Conservation (phyloP, 306 rosid species). For the Trifolium subterraneum region DNA sequence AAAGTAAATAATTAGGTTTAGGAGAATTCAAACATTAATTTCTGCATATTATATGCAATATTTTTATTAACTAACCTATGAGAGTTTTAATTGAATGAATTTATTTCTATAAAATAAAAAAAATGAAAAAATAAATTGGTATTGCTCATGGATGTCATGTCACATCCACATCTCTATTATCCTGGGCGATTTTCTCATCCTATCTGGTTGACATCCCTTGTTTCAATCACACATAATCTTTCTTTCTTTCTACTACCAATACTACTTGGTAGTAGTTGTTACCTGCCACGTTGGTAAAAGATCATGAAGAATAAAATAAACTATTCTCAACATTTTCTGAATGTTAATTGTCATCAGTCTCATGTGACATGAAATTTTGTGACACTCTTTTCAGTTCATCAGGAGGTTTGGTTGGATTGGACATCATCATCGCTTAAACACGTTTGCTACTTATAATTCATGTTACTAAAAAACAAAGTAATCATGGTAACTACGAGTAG, state of each 20-base stretch:
- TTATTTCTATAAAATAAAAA: too few species aligned
- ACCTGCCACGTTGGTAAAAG: conserved; percentile 2
- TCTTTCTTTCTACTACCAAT: too few species aligned
- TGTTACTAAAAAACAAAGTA: too few species aligned
- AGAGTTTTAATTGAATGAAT: too few species aligned
- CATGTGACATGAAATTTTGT: neutral
- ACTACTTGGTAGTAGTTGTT: conserved; percentile 43
- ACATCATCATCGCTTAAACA: neutral
- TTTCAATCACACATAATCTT: conserved; percentile 47
- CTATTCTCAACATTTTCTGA: neutral
- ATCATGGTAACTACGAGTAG: too few species aligned
- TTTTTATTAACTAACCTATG: too few species aligned
- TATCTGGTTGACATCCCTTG: conserved; percentile 73
- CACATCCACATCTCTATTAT: too few species aligned
- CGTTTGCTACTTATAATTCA: neutral
- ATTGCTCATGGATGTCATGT: too few species aligned
- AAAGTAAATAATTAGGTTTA: too few species aligned
- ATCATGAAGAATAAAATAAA: neutral
- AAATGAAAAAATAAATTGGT: too few species aligned
- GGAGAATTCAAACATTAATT: too few species aligned
- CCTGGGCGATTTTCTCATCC: conserved; percentile 52
- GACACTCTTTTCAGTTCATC: neutral
- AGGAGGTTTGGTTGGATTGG: conserved; percentile 19
- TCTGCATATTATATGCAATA: too few species aligned
- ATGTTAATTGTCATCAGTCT: neutral